These are phyloP conservation scores for Sclerospora graminicola DNA, from an alignment of 352 stramenopile species.

Conservation along the genomic window DNA sequence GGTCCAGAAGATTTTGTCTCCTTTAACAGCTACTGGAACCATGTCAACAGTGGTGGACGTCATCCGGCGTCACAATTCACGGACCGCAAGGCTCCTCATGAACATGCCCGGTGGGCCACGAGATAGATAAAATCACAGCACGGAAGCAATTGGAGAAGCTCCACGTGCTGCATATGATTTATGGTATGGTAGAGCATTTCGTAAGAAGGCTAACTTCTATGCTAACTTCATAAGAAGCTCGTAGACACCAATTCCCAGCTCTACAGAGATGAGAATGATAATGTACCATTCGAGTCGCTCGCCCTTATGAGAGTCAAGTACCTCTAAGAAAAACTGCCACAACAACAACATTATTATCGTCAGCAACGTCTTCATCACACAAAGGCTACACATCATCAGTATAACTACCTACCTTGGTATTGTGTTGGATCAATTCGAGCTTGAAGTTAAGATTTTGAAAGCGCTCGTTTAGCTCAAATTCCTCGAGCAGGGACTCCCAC, in stretches of 20 bases:
- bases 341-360: conserved; percentile 3
- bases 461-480: conserved; percentile 91
- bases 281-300: conserved; percentile 96
- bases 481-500: conserved; percentile 80
- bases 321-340: conserved; percentile 93
- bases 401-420: conserved; percentile 83
- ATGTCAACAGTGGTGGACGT: conserved; percentile 59
- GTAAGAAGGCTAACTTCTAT: conserved; percentile 8
- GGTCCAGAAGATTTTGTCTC: conserved; percentile 59
- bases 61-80: conserved; percentile 67
- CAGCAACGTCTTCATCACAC: background rate
- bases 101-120: conserved; percentile 72
- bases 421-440: conserved; percentile 95
- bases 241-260: conserved; percentile 88
- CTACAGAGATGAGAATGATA: conserved; percentile 93
- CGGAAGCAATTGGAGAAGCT: conserved; percentile 1
- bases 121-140: conserved; percentile 21
- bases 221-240: conserved; percentile 69
- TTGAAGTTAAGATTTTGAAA: conserved; percentile 97
- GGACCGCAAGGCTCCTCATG: conserved; percentile 73
- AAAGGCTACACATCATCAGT: background rate
- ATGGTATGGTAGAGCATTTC: background rate
- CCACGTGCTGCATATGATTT: background rate
- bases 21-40: conserved; percentile 78
- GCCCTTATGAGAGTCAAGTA: conserved; percentile 93